phyloP scores from a whole-genome alignment of 2,329 filamentous ascomycete genomes.

The Aspergillus sp. region DNA sequence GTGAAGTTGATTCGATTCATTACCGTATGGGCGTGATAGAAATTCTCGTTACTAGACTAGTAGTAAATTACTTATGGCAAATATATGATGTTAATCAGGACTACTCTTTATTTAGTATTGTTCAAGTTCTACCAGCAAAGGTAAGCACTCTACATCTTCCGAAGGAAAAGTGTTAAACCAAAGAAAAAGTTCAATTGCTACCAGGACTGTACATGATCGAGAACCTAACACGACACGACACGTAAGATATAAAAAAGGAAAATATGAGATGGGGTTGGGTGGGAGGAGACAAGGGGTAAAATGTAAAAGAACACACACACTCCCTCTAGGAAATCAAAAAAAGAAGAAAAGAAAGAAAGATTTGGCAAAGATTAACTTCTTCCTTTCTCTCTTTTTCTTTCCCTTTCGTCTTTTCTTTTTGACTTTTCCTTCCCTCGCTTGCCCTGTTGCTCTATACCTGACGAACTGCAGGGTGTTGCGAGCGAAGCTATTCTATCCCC shows the following conservation, averaged over 20 bases:
- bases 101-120: too few species aligned
- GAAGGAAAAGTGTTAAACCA: neutral
- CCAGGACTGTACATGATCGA: constrained; percentile 21
- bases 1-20: too few species aligned
- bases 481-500: neutral
- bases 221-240: constrained; percentile 12
- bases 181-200: constrained; percentile 15
- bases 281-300: neutral
- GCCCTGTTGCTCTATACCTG: neutral
- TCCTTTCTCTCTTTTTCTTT: too few species aligned
- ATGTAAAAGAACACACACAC: neutral
- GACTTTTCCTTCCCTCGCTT: neutral
- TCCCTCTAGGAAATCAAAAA: neutral
- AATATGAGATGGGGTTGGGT: too few species aligned
- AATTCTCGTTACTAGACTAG: too few species aligned
- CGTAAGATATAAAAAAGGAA: constrained; percentile 7
- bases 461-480: too few species aligned
- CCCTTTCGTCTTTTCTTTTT: neutral
- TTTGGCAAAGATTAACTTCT: neutral
- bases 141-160: too few species aligned
- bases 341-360: neutral
- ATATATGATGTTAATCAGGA: too few species aligned
- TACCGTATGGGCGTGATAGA: too few species aligned
- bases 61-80: too few species aligned
- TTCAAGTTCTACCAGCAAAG: neutral